Conservation (phyloP, 2,329 filamentous ascomycete species). For the Alternaria tenuissima region DNA sequence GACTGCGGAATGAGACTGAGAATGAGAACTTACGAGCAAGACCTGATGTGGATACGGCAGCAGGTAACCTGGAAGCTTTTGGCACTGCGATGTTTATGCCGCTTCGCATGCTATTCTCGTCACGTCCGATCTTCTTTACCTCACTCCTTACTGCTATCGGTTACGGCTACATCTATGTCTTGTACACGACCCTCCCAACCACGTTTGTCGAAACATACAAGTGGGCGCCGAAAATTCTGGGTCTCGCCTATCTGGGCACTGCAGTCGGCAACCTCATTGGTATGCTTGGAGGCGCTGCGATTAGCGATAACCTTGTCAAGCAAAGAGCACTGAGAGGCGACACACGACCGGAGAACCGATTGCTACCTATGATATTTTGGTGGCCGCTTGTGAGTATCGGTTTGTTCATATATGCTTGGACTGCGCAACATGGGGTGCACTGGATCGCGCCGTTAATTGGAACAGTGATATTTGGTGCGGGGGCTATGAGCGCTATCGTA, state of each 20-base stretch:
- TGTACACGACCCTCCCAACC: slow-evolving; percentile 36
- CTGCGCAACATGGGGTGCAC: slow-evolving; percentile 29
- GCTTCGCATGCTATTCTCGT: slow-evolving; percentile 60
- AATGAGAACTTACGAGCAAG: slow-evolving; percentile 42
- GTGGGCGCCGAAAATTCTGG: slow-evolving; percentile 24
- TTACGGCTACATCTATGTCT: slow-evolving; percentile 51
- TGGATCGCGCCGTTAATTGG: slow-evolving; percentile 41
- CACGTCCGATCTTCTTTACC: slow-evolving; percentile 62
- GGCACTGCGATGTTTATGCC: slow-evolving; percentile 52
- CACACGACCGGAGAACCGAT: slow-evolving; percentile 21
- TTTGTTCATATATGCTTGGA: slow-evolving; percentile 44
- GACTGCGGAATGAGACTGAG: slow-evolving; percentile 35
- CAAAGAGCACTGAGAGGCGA: slow-evolving; percentile 20
- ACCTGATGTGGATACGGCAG: slow-evolving; percentile 37
- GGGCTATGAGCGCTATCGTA: slow-evolving; percentile 6
- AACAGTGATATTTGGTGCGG: slow-evolving; percentile 14
- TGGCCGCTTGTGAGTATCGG: slow-evolving; percentile 31
- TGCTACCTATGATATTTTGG: slow-evolving; percentile 37
- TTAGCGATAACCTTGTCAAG: slow-evolving; percentile 39
- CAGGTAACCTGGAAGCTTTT: slow-evolving; percentile 47
- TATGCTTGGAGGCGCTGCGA: slow-evolving; percentile 37
- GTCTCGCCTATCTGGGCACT: slow-evolving; percentile 36
- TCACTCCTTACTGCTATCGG: slow-evolving; percentile 53
- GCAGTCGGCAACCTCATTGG: slow-evolving; percentile 46
- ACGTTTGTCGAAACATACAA: slow-evolving; percentile 33